Evolutionary conservation across 805 yeast species (phyloP).

Genomic region (Candida golubevii): DNA sequence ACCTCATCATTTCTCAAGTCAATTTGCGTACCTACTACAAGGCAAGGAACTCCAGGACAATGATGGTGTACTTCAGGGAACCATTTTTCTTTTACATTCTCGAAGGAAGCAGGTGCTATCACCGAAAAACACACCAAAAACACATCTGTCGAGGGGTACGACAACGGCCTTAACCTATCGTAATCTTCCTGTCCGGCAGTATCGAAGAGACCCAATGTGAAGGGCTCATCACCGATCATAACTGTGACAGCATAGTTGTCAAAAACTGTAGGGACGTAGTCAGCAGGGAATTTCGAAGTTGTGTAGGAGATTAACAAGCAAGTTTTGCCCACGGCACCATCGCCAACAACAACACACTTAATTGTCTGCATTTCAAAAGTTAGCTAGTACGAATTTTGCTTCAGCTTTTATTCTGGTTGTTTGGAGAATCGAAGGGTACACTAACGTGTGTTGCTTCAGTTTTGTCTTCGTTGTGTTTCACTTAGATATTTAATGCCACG

Average conservation of each 20-base stretch:
- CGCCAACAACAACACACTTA: slow-evolving; percentile 98
- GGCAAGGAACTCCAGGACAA: slow-evolving; percentile 97
- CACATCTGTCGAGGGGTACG: slow-evolving; percentile 96
- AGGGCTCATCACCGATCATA: slow-evolving; percentile 97
- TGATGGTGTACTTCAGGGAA: slow-evolving; percentile 95
- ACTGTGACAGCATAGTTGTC: slow-evolving; percentile 94
- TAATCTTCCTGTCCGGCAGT: slow-evolving; percentile 99
- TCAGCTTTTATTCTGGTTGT: not conserved
- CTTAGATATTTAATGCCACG: not conserved
- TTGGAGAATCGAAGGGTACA: not conserved
- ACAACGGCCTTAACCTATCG: slow-evolving; percentile 92
- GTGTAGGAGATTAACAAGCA: slow-evolving; percentile 94
- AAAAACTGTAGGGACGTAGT: slow-evolving; percentile 97
- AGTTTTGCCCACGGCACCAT: slow-evolving; percentile 99
- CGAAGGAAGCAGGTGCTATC: slow-evolving; percentile 95
- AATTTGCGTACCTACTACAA: slow-evolving; percentile 94
- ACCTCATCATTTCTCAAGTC: slow-evolving; percentile 93
- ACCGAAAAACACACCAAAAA: slow-evolving; percentile 94
- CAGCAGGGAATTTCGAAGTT: slow-evolving; percentile 95
- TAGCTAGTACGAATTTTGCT: not conserved
- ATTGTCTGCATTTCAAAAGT: slow-evolving; percentile 46
- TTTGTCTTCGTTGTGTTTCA: slow-evolving; percentile 3
- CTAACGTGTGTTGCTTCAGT: slow-evolving; percentile 1
- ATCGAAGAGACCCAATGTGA: slow-evolving; percentile 94
- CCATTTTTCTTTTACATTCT: slow-evolving; percentile 98